Evolutionary conservation across 805 yeast species (phyloP).

Genomic region (Sporopachydermia quercuum): DNA sequence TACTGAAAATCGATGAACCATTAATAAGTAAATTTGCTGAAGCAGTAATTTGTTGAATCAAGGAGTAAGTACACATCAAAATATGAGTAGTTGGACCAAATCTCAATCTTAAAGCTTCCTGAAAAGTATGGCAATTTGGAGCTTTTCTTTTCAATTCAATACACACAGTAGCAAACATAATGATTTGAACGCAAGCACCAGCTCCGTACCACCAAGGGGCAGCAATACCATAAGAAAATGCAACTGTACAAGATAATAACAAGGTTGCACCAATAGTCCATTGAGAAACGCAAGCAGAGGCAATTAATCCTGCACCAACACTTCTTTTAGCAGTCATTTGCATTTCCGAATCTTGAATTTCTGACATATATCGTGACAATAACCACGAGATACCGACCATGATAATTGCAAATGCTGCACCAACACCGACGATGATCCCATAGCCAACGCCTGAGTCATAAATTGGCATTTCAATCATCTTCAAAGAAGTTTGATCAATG

Average conservation of each 20-base stretch:
- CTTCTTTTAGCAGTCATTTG: conserved; percentile 26
- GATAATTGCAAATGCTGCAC: conserved; percentile 26
- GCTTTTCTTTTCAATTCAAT: conserved; percentile 67
- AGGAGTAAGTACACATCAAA: conserved; percentile 6
- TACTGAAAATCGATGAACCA: conserved; percentile 27
- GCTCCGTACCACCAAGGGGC: conserved; percentile 64
- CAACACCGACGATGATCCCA: conserved; percentile 29
- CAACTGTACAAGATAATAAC: conserved; percentile 23
- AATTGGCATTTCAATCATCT: conserved; percentile 2
- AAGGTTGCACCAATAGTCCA: conserved; percentile 35
- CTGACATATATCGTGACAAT: conserved; percentile 23
- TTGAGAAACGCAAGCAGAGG: conserved; percentile 28
- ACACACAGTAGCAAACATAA: conserved; percentile 58
- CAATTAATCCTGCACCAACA: conserved; percentile 27
- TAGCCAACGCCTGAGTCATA: conserved; percentile 19
- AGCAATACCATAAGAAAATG: conserved; percentile 29
- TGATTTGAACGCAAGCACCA: conserved; percentile 68
- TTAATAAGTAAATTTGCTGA: conserved; percentile 26
- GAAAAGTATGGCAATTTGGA: conserved; percentile 69
- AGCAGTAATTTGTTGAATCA: conserved; percentile 13
- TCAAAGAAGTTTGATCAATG: no score
- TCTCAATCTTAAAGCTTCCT: conserved; percentile 58
- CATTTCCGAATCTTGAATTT: conserved; percentile 26
- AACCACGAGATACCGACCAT: conserved; percentile 22
- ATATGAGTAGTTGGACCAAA: conserved; percentile 51